phyloP scores from a whole-genome alignment of 225 moss, liverwort and hornwort species.

The Bryoerythrophyllum caledonicum region DNA sequence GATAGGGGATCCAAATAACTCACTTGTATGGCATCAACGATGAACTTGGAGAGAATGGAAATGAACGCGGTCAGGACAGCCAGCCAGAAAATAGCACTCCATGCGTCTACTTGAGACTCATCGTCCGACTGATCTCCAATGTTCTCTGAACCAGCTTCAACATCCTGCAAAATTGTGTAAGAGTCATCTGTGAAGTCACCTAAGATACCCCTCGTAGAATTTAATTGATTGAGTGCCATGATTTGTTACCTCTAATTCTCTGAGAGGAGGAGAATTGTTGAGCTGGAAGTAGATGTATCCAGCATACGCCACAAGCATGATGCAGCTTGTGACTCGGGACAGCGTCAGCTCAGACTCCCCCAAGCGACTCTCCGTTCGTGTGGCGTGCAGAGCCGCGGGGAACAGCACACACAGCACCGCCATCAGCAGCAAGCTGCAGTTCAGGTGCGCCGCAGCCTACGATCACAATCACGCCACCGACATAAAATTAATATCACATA shows the following conservation, averaged over 20 bases:
- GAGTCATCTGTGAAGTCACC: too few relatives aligned
- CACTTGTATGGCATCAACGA: conserved; percentile 81
- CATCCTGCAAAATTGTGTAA: conserved; percentile 22
- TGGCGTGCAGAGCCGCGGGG: conserved; percentile 80
- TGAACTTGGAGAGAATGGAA: conserved; percentile 68
- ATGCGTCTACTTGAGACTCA: conserved; percentile 39
- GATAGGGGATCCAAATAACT: not conserved
- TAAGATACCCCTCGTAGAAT: too few relatives aligned
- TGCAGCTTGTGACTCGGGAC: conserved; percentile 69
- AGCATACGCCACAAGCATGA: conserved; percentile 80
- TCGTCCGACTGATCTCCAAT: conserved; percentile 33
- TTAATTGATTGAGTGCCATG: too few relatives aligned
- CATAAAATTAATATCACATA: too few relatives aligned
- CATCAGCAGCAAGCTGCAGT: conserved; percentile 73
- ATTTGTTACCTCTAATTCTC: conserved; percentile 39
- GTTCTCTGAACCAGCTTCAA: conserved; percentile 27
- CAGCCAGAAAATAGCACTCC: conserved; percentile 78
- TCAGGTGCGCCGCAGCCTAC: conserved; percentile 17
- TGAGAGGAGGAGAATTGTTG: conserved; percentile 39
- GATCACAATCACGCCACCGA: not conserved
- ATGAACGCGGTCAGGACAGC: conserved; percentile 71
- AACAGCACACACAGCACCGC: conserved; percentile 81
- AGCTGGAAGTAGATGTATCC: conserved; percentile 77
- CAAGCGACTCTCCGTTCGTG: conserved; percentile 67
- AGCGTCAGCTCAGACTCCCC: conserved; percentile 68